These are phyloP conservation scores for Podospora bellae-mahoneyi DNA, from an alignment of 495 filamentous ascomycete species.

Conservation along the genomic window DNA sequence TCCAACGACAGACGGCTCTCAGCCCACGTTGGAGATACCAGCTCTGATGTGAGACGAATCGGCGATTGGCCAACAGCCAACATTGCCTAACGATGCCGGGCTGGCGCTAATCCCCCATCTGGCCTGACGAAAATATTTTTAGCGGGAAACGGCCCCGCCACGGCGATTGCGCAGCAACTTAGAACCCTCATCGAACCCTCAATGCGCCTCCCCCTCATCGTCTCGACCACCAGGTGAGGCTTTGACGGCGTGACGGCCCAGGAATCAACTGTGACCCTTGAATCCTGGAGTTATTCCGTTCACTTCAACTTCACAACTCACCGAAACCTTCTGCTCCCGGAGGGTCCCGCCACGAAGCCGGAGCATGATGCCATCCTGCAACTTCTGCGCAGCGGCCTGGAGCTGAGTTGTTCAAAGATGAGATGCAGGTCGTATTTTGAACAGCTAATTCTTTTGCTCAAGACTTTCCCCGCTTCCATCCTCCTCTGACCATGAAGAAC, in stretches of 20 bases:
- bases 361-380: not conserved
- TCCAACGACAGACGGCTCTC: not conserved
- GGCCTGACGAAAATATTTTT: slow-evolving; percentile 21
- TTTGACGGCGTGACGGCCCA: slow-evolving; percentile 12
- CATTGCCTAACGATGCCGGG: not conserved
- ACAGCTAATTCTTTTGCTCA: not conserved
- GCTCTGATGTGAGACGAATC: not conserved
- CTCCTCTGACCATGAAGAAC: not conserved
- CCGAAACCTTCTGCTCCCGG: not conserved
- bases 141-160: slow-evolving; percentile 10
- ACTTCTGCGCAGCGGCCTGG: not conserved
- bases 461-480: not conserved
- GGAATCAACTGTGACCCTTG: not conserved
- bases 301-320: not conserved
- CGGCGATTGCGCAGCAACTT: not conserved
- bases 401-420: not conserved
- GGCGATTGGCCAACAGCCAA: not conserved
- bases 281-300: not conserved
- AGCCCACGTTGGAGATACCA: not conserved
- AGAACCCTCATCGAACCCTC: slow-evolving; percentile 5
- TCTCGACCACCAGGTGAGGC: slow-evolving; percentile 11
- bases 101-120: slow-evolving; percentile 6
- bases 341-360: not conserved
- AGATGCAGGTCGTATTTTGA: not conserved
- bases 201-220: slow-evolving; percentile 19